Base-by-base conservation (phyloP, 2,329 filamentous ascomycete genomes). In the Biscogniauxia sp. region DNA sequence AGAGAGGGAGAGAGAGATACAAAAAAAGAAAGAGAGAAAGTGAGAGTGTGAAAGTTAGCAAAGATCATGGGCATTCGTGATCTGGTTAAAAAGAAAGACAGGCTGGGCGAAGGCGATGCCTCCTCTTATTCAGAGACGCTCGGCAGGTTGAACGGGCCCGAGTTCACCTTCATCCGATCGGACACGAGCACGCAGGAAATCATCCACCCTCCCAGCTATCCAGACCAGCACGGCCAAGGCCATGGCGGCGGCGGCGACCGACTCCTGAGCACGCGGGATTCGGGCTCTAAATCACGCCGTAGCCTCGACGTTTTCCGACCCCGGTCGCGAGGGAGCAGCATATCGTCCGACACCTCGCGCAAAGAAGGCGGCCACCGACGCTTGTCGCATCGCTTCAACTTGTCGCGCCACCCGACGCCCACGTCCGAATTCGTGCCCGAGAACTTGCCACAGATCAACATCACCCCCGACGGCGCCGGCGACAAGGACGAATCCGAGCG, bases 151-250 rank as follows among this genome's bases (percentile, higher is more conserved):
- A 72, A 73, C 56, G 73, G 80, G 1, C 88, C 89, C 60, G 87
- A 91, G 68, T 92, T 97, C 78, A 92, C 84, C 64, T 92, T 97
- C 78, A 83, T 95, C 71, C 89, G 93, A 63, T 89, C 91, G 66
- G 94, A 96, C 72, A 97, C 93, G 0, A 78, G 87, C 66, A 87
- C 88, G 1, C 85, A 93, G 73, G 92, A 97, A 74, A 79, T 89
- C 66, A 91, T 97, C 73, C 81, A 86, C 59, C 90, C 91, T 11
- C 90, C 92, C 6, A 74, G 64, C 68, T 71, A 68, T 64, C 70
- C 66, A 19, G 65, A 66, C 66, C 64, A 63, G 5, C 23, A 5
- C 23, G 23, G 23, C 23, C 23, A 23, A 2, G 23, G 23, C 23
- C 23, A 23, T 7, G 28, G 28, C 28, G 11, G 28, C 28, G 28